A percentile compares a stretch with the other conserved stretches of the same genome.
phyloP scores from a whole-genome alignment of 2,329 filamentous ascomycete genomes.

The Colletotrichum viniferum region DNA sequence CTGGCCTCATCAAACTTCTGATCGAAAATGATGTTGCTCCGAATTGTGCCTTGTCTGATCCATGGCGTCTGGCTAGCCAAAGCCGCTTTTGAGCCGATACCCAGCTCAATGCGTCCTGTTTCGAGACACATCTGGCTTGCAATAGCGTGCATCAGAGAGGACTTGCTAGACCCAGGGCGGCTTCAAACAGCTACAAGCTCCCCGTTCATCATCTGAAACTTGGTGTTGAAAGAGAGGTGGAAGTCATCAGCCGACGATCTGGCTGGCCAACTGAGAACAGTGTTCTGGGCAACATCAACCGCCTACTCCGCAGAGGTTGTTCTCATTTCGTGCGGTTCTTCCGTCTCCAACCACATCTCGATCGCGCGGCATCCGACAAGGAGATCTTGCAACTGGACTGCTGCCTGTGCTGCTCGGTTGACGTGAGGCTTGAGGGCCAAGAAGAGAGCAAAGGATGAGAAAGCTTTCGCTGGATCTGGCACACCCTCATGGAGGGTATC shows the following conservation, averaged over 20 bases:
- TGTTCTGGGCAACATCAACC: not conserved
- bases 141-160: not conserved
- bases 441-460: not conserved
- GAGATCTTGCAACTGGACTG: not conserved
- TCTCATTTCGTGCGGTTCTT: not conserved
- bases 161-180: not conserved
- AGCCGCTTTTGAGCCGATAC: not conserved
- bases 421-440: not conserved
- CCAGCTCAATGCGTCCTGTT: not conserved
- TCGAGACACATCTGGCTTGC: not conserved
- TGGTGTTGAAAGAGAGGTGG: not conserved
- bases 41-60: not conserved
- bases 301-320: not conserved
- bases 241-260: not conserved
- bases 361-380: not conserved
- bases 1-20: not conserved
- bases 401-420: not conserved
- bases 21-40: not conserved
- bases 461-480: not conserved
- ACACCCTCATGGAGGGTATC: not conserved
- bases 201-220: not conserved
- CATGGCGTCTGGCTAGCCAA: not conserved
- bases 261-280: not conserved
- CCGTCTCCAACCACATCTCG: not conserved
- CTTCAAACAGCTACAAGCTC: not conserved